Evolutionary conservation across 352 stramenopile genomes (phyloP).

Genomic region (Pilasporangium apinafurcum): DNA sequence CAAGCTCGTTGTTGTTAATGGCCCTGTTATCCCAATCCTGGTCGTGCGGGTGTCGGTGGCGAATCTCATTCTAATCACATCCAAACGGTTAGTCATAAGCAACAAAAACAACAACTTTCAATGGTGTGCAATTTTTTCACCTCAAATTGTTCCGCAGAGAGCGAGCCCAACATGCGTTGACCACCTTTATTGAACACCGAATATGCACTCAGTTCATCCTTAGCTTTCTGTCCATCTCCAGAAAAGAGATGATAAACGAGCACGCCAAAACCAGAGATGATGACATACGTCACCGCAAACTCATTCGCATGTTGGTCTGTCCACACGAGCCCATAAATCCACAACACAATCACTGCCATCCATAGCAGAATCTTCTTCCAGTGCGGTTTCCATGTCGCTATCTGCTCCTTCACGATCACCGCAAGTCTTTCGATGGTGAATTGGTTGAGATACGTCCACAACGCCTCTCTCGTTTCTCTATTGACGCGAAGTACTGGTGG

Average conservation of each 20-base stretch:
- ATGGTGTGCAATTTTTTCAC: slow-evolving; percentile 11
- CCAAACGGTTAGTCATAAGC: background rate
- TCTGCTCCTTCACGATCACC: slow-evolving; percentile 6
- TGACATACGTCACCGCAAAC: slow-evolving; percentile 58
- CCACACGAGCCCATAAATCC: slow-evolving; percentile 39
- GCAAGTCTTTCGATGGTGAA: slow-evolving; percentile 8
- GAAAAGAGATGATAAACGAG: slow-evolving; percentile 34
- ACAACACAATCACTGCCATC: slow-evolving; percentile 15
- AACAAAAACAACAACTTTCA: background rate
- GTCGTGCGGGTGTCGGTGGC: slow-evolving; percentile 26
- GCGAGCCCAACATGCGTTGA: slow-evolving; percentile 66
- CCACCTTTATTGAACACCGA: slow-evolving; percentile 74
- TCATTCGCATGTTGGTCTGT: slow-evolving; percentile 37
- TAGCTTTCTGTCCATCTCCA: background rate
- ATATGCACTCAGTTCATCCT: slow-evolving; percentile 59
- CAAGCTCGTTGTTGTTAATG: slow-evolving; percentile 12
- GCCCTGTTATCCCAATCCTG: no score
- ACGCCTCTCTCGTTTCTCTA: slow-evolving; percentile 50
- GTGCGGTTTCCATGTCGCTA: slow-evolving; percentile 12
- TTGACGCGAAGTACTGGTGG: slow-evolving; percentile 76
- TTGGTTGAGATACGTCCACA: slow-evolving; percentile 28
- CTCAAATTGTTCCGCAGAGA: slow-evolving; percentile 84
- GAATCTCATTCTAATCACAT: slow-evolving; percentile 62
- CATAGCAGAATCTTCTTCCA: slow-evolving; percentile 14
- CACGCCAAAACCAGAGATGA: slow-evolving; percentile 39